Conservation (phyloP, 805 yeast species). For the Sugiyamaella floridensis region DNA sequence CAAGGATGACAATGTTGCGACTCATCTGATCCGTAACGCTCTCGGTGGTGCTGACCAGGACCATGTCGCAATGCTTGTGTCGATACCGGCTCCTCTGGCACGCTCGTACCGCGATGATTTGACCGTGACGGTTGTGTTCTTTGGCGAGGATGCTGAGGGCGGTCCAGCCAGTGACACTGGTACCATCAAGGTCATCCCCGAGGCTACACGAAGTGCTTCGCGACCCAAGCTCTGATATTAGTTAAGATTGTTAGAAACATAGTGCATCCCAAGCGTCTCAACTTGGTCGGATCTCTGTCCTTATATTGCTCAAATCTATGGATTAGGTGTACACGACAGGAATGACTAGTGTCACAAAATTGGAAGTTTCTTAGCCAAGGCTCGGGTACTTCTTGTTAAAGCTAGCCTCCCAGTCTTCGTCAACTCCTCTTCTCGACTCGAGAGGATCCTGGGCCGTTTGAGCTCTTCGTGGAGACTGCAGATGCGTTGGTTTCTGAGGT, state of each 20-base stretch:
- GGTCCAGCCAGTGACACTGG: conserved; percentile 20
- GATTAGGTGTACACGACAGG: not conserved
- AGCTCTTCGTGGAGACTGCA: conserved; percentile 20
- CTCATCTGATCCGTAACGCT: conserved; percentile 91
- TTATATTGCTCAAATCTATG: not conserved
- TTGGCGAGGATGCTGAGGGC: conserved; percentile 45
- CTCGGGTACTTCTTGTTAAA: conserved; percentile 25
- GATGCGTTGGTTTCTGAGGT: conserved; percentile 23
- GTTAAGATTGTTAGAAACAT: not conserved
- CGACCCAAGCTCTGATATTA: conserved; percentile 1
- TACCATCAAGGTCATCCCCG: conserved; percentile 25
- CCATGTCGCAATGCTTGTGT: conserved; percentile 78
- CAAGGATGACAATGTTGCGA: conserved; percentile 83
- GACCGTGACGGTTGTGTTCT: conserved; percentile 92
- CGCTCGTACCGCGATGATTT: conserved; percentile 92
- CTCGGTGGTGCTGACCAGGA: conserved; percentile 83
- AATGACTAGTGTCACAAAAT: no score
- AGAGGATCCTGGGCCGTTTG: not conserved
- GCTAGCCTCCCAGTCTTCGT: conserved; percentile 23
- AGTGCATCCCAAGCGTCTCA: not conserved
- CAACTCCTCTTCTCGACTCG: conserved; percentile 4
- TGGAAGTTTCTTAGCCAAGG: conserved; percentile 9
- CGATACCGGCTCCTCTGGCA: conserved; percentile 86
- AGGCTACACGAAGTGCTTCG: conserved; percentile 20
- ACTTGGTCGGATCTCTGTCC: not conserved